phyloP scores from a whole-genome alignment of 1,284 basidiomycete genomes.

The Cryptococcus sp. region DNA sequence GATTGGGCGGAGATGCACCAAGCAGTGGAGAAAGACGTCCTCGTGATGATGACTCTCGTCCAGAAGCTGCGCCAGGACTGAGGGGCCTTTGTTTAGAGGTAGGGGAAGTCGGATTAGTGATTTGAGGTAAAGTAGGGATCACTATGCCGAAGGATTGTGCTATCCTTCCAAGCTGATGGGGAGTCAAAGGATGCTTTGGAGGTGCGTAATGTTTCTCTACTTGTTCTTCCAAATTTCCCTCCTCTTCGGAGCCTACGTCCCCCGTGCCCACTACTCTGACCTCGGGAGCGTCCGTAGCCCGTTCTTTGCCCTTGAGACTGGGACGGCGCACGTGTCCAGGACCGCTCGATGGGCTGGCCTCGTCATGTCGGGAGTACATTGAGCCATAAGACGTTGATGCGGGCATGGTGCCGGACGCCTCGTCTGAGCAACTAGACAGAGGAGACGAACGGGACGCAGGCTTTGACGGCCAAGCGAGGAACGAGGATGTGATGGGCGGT shows the following conservation, averaged over 20 bases:
- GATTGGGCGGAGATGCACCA: conserved; percentile 3
- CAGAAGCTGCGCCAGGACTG: conserved; percentile 5
- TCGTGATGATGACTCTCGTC: conserved; percentile 7
- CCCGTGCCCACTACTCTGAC: conserved; percentile 1
- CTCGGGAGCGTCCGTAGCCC: conserved; percentile 5
- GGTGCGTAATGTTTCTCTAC: conserved; percentile 30
- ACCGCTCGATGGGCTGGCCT: no score
- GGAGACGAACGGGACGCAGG: conserved; percentile 35
- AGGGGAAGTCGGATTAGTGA: conserved; percentile 1
- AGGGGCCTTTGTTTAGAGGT: background rate
- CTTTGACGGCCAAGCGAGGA: conserved; percentile 44
- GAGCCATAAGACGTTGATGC: conserved; percentile 8
- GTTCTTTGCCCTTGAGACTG: conserved; percentile 17
- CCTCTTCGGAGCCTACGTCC: background rate
- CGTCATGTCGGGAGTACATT: background rate
- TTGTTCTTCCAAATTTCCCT: conserved; percentile 1
- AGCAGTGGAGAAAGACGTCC: conserved; percentile 13
- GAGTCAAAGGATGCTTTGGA: conserved; percentile 40
- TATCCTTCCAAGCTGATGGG: conserved; percentile 44
- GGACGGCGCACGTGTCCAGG: background rate
- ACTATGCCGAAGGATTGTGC: conserved; percentile 50
- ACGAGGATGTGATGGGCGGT: conserved; percentile 43
- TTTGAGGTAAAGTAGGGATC: conserved; percentile 31
- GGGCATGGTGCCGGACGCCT: background rate
- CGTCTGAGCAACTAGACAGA: conserved; percentile 19